These are phyloP conservation scores for Chlamydomonas schloesseri DNA, from an alignment of 139 green algal species.

Conservation along the genomic window DNA sequence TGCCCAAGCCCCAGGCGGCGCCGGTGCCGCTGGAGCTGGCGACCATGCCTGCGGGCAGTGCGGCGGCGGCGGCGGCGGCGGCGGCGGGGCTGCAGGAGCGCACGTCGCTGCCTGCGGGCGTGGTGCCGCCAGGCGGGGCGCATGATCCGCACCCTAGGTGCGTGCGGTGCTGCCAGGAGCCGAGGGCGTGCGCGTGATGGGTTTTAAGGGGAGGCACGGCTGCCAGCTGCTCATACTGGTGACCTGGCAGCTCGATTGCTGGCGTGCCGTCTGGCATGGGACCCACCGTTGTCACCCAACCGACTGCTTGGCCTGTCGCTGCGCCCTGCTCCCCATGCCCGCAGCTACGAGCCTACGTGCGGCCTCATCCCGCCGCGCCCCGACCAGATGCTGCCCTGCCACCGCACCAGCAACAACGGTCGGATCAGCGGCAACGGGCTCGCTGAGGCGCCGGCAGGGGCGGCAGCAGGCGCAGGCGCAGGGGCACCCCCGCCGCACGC, in stretches of 20 bases:
- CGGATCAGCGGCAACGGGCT: neutral
- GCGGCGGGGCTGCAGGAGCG: neutral
- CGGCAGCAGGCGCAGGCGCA: too few relatives aligned
- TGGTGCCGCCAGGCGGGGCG: neutral
- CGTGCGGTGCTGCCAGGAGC: too few relatives aligned
- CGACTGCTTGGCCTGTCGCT: too few relatives aligned
- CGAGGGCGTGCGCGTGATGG: too few relatives aligned
- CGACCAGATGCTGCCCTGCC: conserved; percentile 21
- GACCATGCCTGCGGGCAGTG: neutral
- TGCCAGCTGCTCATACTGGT: too few relatives aligned
- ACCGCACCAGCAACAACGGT: neutral
- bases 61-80: neutral
- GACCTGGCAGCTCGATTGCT: too few relatives aligned
- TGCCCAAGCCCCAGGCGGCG: neutral
- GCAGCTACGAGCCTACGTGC: conserved; percentile 11
- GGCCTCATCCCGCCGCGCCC: conserved; percentile 7
- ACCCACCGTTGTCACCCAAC: too few relatives aligned
- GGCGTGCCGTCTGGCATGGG: too few relatives aligned
- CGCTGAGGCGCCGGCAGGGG: too few relatives aligned
- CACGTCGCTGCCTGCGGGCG: neutral
- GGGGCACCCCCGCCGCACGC: neutral
- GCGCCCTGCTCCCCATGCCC: neutral
- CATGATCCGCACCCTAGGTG: neutral
- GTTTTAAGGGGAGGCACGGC: too few relatives aligned
- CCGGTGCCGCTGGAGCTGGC: neutral